Percentiles rank a stretch among this genome's conserved stretches.
These are phyloP conservation scores for Coprinellus aureogranulatus DNA, from an alignment of 768 basidiomycete species.

Conservation along the genomic window DNA sequence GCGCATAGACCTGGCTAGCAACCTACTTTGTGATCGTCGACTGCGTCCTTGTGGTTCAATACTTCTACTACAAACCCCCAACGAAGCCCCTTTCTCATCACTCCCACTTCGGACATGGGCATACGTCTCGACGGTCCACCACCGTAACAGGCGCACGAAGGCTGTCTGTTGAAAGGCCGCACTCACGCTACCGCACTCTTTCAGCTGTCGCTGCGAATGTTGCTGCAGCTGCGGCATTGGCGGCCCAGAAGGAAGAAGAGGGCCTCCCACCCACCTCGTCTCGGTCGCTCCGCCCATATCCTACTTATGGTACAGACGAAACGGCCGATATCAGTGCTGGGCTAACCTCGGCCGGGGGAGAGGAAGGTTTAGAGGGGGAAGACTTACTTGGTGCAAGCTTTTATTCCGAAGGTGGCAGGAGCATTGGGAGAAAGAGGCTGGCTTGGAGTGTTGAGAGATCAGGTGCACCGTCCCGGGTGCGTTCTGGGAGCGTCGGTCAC, in stretches of 20 bases:
- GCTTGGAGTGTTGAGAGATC: slow-evolving; percentile 67
- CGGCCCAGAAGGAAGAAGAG: slow-evolving; percentile 46
- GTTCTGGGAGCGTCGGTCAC: slow-evolving; percentile 43
- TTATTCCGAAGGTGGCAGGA: slow-evolving; percentile 65
- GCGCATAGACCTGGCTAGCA: slow-evolving; percentile 78
- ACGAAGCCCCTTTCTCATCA: slow-evolving; percentile 32
- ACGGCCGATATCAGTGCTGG: not conserved
- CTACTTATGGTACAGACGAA: slow-evolving; percentile 8
- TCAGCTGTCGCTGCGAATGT: slow-evolving; percentile 71
- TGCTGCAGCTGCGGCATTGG: slow-evolving; percentile 68
- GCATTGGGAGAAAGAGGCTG: slow-evolving; percentile 48
- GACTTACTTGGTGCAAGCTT: slow-evolving; percentile 72
- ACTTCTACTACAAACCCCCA: slow-evolving; percentile 63
- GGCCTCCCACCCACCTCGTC: slow-evolving; percentile 7
- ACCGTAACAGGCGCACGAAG: slow-evolving; percentile 42
- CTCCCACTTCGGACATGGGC: slow-evolving; percentile 12
- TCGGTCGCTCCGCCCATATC: slow-evolving; percentile 5
- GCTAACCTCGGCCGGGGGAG: slow-evolving; percentile 4
- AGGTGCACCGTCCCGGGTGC: slow-evolving; percentile 34
- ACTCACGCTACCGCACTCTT: slow-evolving; percentile 66
- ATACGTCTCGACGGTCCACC: slow-evolving; percentile 34
- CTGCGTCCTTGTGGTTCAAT: slow-evolving; percentile 71
- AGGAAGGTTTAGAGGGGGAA: slow-evolving; percentile 42
- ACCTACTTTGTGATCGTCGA: slow-evolving; percentile 89
- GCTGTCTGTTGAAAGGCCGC: slow-evolving; percentile 48